Conservation (phyloP, 441 rosid genomes). For the Aleurites moluccanus region DNA sequence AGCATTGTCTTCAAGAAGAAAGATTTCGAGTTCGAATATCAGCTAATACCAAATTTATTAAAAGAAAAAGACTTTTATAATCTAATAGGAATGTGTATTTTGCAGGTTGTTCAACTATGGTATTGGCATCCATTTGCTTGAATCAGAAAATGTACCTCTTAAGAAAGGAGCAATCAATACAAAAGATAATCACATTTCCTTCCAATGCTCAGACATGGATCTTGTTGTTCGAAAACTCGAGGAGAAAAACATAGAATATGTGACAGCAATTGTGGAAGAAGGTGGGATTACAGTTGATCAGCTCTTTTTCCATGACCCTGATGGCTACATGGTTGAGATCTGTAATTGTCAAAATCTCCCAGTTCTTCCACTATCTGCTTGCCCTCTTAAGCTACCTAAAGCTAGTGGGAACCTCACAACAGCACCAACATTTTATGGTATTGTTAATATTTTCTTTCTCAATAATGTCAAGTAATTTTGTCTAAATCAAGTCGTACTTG, state of each 20-base stretch:
- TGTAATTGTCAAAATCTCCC: constrained; percentile 60
- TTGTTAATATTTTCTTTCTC: not conserved
- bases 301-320: constrained; percentile 61
- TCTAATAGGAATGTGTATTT: not conserved
- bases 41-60: too few relatives aligned
- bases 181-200: constrained; percentile 58
- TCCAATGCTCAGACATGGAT: constrained; percentile 41
- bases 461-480: too few relatives aligned
- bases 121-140: constrained; percentile 50
- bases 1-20: too few relatives aligned
- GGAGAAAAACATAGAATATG: constrained; percentile 39
- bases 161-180: constrained; percentile 47
- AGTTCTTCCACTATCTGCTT: constrained; percentile 46
- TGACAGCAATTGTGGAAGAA: constrained; percentile 53
- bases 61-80: too few relatives aligned
- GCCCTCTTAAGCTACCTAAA: constrained; percentile 35
- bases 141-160: constrained; percentile 25
- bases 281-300: constrained; percentile 56
- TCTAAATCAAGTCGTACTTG: not conserved
- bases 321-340: constrained; percentile 58
- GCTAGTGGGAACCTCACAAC: constrained; percentile 2
- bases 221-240: constrained; percentile 32
- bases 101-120: constrained; percentile 59
- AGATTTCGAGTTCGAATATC: too few relatives aligned
- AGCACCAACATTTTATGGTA: constrained; percentile 19